Conservation (phyloP, 805 yeast genomes). For the Lachancea meyersii region DNA sequence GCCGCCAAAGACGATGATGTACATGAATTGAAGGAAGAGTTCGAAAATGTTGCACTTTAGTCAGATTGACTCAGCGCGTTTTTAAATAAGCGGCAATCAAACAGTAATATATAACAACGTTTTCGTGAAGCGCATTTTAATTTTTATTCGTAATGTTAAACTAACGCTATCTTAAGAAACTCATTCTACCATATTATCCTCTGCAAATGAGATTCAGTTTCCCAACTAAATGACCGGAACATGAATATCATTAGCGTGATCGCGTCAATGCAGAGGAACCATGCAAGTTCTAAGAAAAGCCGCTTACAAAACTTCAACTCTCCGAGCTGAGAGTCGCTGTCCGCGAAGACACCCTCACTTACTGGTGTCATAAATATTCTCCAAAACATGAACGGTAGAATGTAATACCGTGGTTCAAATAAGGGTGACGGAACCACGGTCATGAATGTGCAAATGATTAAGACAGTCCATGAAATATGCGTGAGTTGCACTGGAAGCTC, state of each 20-base stretch:
- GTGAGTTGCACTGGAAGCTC: conserved; percentile 39
- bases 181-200: conserved; percentile 76
- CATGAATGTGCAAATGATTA: conserved; percentile 44
- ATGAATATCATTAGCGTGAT: conserved; percentile 52
- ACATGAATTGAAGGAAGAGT: conserved; percentile 19
- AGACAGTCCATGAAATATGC: conserved; percentile 46
- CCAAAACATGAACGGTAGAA: conserved; percentile 73
- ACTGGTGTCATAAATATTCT: conserved; percentile 45
- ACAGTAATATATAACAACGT: background rate
- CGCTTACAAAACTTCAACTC: conserved; percentile 31
- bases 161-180: background rate
- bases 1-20: conserved; percentile 10
- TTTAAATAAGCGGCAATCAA: background rate
- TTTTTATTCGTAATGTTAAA: background rate
- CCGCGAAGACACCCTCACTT: conserved; percentile 32
- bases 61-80: background rate
- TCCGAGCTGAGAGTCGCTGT: conserved; percentile 15
- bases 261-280: conserved; percentile 54
- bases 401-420: conserved; percentile 90
- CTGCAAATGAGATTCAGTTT: conserved; percentile 51
- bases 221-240: conserved; percentile 62
- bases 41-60: conserved; percentile 30
- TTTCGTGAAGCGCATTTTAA: too few relatives aligned
- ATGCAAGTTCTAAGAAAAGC: conserved; percentile 48
- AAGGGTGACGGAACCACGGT: conserved; percentile 85